Conservation (phyloP, 345 rosid genomes). For the Leavenworthia alabamica region DNA sequence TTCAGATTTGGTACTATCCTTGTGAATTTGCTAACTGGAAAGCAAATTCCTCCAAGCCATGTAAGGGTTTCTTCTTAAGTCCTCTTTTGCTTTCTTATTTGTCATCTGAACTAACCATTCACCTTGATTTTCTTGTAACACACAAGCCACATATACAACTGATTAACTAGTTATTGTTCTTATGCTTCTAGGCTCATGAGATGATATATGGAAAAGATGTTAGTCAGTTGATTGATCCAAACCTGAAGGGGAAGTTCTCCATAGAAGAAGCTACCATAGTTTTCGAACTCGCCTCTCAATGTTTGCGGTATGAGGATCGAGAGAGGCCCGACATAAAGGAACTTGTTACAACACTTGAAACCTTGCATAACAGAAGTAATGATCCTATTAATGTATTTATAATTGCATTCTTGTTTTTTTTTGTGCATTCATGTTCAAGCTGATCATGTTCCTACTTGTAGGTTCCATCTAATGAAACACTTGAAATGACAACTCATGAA, state of each 20-base stretch:
- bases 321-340: constrained; percentile 64
- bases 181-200: constrained; percentile 64
- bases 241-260: constrained; percentile 75
- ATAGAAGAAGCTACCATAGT: constrained; percentile 73
- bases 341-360: constrained; percentile 62
- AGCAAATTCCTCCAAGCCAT: constrained; percentile 77
- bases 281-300: constrained; percentile 69
- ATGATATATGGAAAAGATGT: constrained; percentile 72
- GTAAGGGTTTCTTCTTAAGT: constrained; percentile 38
- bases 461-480: constrained; percentile 69
- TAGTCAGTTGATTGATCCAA: constrained; percentile 70
- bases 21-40: constrained; percentile 67
- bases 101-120: background rate
- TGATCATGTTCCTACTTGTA: constrained; percentile 28
- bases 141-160: background rate
- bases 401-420: background rate
- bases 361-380: constrained; percentile 62
- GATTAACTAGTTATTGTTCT: background rate
- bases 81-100: background rate
- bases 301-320: constrained; percentile 71
- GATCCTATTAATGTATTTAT: background rate
- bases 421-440: background rate
- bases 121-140: constrained; percentile 1
- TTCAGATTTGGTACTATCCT: constrained; percentile 76
- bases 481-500: constrained; percentile 47